These are phyloP conservation scores for Colletotrichum phormii DNA, from an alignment of 2,329 filamentous ascomycete genomes.

Conservation along the genomic window DNA sequence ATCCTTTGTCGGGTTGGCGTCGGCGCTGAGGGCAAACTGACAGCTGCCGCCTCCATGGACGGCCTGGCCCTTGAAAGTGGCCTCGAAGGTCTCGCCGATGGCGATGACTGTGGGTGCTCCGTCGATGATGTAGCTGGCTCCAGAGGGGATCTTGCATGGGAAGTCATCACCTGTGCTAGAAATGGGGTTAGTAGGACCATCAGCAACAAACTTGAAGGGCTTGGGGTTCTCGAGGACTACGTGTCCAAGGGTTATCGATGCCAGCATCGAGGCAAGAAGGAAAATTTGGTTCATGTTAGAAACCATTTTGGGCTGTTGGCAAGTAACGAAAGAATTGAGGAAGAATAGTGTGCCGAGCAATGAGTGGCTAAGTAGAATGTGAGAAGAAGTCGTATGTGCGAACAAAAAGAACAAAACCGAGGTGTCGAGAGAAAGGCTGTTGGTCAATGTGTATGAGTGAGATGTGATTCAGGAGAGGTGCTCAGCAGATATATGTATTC, in stretches of 20 bases:
- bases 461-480: too few species aligned
- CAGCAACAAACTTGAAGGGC: constrained; percentile 27
- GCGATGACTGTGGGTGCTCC: constrained; percentile 21
- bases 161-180: constrained; percentile 28
- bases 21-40: constrained; percentile 24
- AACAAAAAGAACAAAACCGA: neutral
- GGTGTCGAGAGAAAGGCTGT: too few species aligned
- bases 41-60: constrained; percentile 31
- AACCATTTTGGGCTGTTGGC: neutral
- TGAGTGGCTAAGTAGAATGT: too few species aligned
- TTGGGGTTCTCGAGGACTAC: constrained; percentile 31
- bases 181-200: constrained; percentile 26
- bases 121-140: constrained; percentile 18
- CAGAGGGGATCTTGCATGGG: constrained; percentile 22
- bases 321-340: neutral
- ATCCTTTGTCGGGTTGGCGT: constrained; percentile 18
- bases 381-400: too few species aligned
- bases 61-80: constrained; percentile 27
- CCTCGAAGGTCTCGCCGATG: constrained; percentile 19
- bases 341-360: neutral
- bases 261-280: constrained; percentile 7
- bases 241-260: constrained; percentile 11
- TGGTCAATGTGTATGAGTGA: too few species aligned
- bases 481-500: too few species aligned
- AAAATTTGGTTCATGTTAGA: neutral